Evolutionary conservation across 2,329 filamentous ascomycete species (phyloP), one percentile per base, ranked within the genome.

Genomic region (Juglanconis juglandina): DNA sequence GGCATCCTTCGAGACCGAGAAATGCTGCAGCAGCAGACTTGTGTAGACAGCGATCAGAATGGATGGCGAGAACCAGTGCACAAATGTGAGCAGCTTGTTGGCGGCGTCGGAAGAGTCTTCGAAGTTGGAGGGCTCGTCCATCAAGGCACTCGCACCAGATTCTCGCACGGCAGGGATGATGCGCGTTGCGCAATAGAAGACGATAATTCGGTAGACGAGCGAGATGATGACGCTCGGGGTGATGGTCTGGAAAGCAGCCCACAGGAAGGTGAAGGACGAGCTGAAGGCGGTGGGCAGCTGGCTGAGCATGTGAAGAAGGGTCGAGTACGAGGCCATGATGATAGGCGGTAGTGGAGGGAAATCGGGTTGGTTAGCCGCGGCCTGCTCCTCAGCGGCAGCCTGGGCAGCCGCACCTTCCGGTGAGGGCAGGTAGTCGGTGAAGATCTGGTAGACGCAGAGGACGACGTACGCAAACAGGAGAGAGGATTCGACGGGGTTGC

Each of bases 391-490:
- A 4, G 80, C 75, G 3, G 79, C 77, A 35, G 86, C 82, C 37
- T 62, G 59, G 10, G 62, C 53, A 14, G 62, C 62, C 11, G 82
- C 78, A 34, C 83, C 79, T n/a, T 83, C 86, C 17, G 83, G 75
- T 4, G 90, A 93, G 3, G 95, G 92, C 67, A 94, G 86, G 76
- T 98, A 98, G 76, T 99, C 95, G 69, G 95, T 99, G 75, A 98
- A 98, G 74, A 98, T 98, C 75, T 99, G 95, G 77, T 98, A 99
- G 71, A 98, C 90, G 79, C 94, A 98, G 64, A 99, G 87, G n/a
- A 96, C 95, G 63, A 97, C 87, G 75, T 99, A 99, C 69, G 95
- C 94, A 71, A 99, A 98, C 61, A 99, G 83, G 10, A 99, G 80
- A 30, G 94, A 96, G 67, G 92, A 96, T 76, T 99, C 94, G 58